Evolutionary conservation across 768 basidiomycete species (phyloP).

Genomic region (Amanita rubescens): DNA sequence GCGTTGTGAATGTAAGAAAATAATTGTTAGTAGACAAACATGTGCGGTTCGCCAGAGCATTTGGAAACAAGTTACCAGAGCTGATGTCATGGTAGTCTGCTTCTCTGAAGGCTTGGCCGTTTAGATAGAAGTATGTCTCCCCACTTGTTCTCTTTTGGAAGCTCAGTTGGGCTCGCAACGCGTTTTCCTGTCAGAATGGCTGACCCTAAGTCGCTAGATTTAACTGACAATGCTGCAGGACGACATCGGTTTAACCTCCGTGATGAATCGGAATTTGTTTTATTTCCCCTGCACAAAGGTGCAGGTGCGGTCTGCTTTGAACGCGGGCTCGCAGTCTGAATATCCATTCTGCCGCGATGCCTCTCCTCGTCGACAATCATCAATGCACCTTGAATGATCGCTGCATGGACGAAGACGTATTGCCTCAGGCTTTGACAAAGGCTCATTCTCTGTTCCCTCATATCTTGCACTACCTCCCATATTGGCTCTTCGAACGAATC

Average conservation of each 20-base stretch:
- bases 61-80: not conserved
- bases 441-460: conserved; percentile 96
- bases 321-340: not conserved
- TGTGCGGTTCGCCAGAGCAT: too few species aligned
- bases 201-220: conserved; percentile 13
- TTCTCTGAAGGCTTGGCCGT: conserved; percentile 59
- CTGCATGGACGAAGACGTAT: conserved; percentile 90
- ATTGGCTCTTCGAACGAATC: conserved; percentile 71
- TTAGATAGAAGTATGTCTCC: conserved; percentile 53
- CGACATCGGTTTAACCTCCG: not conserved
- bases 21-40: not conserved
- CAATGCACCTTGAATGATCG: conserved; percentile 74
- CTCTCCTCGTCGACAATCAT: conserved; percentile 70
- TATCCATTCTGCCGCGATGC: conserved; percentile 14
- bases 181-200: conserved; percentile 50
- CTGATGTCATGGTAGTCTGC: conserved; percentile 12
- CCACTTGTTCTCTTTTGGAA: conserved; percentile 50
- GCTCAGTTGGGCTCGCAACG: conserved; percentile 64
- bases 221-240: not conserved
- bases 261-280: not conserved
- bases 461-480: conserved; percentile 78
- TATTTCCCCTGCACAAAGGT: not conserved
- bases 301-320: not conserved
- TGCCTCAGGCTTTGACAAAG: conserved; percentile 91
- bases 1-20: not conserved